Evolutionary conservation across 257 asterid species (phyloP), one percentile per base, ranked within the genome.

Genomic region (Solanum piurae): DNA sequence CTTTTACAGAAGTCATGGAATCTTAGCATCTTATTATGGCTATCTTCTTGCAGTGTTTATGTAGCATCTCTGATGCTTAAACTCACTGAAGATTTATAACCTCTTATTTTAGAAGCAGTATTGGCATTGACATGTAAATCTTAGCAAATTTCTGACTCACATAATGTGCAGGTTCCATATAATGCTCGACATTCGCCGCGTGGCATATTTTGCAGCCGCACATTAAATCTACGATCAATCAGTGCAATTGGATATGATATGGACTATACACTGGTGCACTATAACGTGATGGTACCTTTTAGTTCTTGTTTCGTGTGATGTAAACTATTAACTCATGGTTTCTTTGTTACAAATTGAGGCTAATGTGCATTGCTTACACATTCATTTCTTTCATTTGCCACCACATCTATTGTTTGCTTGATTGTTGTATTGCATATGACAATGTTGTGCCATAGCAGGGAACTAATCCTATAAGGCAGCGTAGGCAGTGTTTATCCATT

Each of bases 261-360:
- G 98, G 98, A 95, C 90, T 95, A 95, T 92, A 95, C 98, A 21
- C 91, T 95, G 88, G 89, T 95, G 88, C 98, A 95, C 74, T 95
- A 95, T 71, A 95, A 94, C 89, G 98, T 95, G 29, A 90, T 83
- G 98, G 98, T 95, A 93, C 89, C 25, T 29, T 11, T 74, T 73
- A 31, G 18, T 86, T 68, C 87, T 64, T 38, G 64, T 73, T 80
- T 71, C 9, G 5, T 66, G 42, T 7, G 42, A 71, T 44, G 5
- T 80, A 20, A 73, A 20, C 49, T 73, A 80, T 80, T 16, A 80
- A 38, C 10, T 79, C 60, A 31, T 80, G 18, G 8, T 80, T 80
- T 29, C 14, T 29, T 29, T 80, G 33, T 29, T 29, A 18, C 85
- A 46, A 46, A 29, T 80, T 29, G 68, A 80, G 38, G 85, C 44